phyloP scores from a whole-genome alignment of 805 yeast genomes.

The Lipomyces anomalus region DNA sequence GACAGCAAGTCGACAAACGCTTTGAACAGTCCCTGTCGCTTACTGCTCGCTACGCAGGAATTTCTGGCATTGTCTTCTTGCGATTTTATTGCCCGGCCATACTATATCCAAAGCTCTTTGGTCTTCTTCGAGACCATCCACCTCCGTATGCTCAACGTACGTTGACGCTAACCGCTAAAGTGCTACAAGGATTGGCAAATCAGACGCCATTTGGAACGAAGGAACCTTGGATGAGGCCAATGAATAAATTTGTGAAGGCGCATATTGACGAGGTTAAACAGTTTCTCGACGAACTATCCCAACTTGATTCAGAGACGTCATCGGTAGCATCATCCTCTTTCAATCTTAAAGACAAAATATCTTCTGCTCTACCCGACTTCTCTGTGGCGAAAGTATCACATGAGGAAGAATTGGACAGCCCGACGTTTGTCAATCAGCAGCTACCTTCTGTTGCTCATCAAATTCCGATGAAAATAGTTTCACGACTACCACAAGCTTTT shows the following conservation, averaged over 20 bases:
- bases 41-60: constrained; percentile 53
- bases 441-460: constrained; percentile 14
- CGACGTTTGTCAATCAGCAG: constrained; percentile 9
- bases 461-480: constrained; percentile 14
- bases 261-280: constrained; percentile 55
- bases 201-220: constrained; percentile 69
- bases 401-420: not conserved
- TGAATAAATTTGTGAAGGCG: constrained; percentile 62
- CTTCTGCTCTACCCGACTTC: constrained; percentile 26
- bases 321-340: constrained; percentile 6
- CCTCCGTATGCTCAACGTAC: constrained; percentile 69
- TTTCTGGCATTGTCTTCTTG: constrained; percentile 77
- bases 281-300: constrained; percentile 65
- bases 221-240: constrained; percentile 68
- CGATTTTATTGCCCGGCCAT: constrained; percentile 88
- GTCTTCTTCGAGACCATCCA: constrained; percentile 64
- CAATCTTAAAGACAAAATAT: constrained; percentile 7
- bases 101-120: constrained; percentile 80
- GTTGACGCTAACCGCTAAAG: constrained; percentile 73
- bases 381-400: no score
- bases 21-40: constrained; percentile 20
- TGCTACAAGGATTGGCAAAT: constrained; percentile 72
- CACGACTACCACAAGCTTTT: constrained; percentile 15
- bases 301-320: constrained; percentile 12
- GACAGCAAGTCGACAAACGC: constrained; percentile 49